These are phyloP conservation scores for Fraxinus greggii DNA, from an alignment of 305 asterid genomes.

Conservation along the genomic window DNA sequence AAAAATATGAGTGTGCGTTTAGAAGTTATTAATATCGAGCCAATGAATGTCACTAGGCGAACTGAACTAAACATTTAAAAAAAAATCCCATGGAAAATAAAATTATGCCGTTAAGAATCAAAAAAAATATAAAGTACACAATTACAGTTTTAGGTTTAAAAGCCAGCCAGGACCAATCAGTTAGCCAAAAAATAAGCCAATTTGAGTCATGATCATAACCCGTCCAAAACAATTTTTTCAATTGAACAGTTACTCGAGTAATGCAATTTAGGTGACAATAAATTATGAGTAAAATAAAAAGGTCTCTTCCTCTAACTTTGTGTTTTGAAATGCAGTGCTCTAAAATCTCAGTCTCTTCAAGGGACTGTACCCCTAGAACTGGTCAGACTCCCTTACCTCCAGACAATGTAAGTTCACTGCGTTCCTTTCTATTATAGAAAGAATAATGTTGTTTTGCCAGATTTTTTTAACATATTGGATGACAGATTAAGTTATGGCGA, in stretches of 20 bases:
- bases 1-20: neutral
- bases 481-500: too few species aligned
- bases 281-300: too few species aligned
- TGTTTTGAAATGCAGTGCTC: slow-evolving; percentile 20
- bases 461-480: too few species aligned
- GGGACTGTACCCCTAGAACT: slow-evolving; percentile 38
- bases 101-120: neutral
- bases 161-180: neutral
- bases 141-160: neutral
- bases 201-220: neutral
- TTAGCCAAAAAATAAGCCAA: neutral
- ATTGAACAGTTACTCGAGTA: neutral
- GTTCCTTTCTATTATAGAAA: too few species aligned
- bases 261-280: neutral
- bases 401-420: slow-evolving; percentile 30
- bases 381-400: slow-evolving; percentile 36
- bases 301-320: neutral
- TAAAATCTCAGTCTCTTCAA: slow-evolving; percentile 31
- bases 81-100: neutral
- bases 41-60: neutral
- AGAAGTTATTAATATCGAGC: neutral
- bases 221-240: neutral
- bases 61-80: too few species aligned
- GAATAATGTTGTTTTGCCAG: too few species aligned
- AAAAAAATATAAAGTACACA: neutral